Conservation (phyloP, 2,329 filamentous ascomycete species). For the Colletotrichum neosansevieriae region DNA sequence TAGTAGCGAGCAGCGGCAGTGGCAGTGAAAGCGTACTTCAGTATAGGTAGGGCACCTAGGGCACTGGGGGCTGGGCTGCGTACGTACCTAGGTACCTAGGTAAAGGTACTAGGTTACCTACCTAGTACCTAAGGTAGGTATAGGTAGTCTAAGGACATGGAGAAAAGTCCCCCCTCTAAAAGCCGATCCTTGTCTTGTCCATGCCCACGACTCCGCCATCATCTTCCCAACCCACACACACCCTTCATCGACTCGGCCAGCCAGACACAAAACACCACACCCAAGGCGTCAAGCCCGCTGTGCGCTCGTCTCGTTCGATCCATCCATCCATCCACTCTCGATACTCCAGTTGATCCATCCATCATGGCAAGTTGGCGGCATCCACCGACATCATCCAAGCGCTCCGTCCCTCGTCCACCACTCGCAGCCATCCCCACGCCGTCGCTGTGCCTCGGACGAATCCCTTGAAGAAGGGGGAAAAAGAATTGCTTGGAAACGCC, state of each 20-base stretch:
- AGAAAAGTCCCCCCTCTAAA: not conserved
- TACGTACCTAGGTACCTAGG: too few species aligned
- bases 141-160: too few species aligned
- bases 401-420: constrained; percentile 5
- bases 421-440: constrained; percentile 7
- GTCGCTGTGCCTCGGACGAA: not conserved
- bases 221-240: not conserved
- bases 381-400: constrained; percentile 27
- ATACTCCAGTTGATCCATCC: constrained; percentile 24
- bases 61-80: not conserved
- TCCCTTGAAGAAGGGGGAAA: not conserved
- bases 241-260: not conserved
- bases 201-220: not conserved
- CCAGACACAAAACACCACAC: not conserved
- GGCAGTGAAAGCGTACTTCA: not conserved
- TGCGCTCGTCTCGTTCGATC: constrained; percentile 4
- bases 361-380: constrained; percentile 7
- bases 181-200: not conserved
- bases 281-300: not conserved
- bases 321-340: not conserved
- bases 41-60: not conserved
- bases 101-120: too few species aligned
- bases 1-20: too few species aligned
- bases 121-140: too few species aligned
- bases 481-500: not conserved